phyloP scores from a whole-genome alignment of 1,284 basidiomycete species.

The Trametes polyzona region DNA sequence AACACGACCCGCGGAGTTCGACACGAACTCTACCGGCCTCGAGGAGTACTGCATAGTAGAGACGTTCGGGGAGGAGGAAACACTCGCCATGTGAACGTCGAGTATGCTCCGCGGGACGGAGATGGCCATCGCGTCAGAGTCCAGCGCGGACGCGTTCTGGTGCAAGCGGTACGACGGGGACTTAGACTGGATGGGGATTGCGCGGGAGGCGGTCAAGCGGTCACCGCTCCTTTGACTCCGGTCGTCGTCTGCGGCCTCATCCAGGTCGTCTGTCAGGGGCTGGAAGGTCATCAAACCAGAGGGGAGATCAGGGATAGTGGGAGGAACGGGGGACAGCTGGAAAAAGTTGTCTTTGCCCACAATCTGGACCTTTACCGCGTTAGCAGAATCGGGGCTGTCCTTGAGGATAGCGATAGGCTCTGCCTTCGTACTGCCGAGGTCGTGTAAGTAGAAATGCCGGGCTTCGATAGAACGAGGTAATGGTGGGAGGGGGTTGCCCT shows the following conservation, averaged over 20 bases:
- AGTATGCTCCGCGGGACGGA: slow-evolving; percentile 37
- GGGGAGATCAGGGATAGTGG: slow-evolving; percentile 36
- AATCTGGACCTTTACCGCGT: slow-evolving; percentile 29
- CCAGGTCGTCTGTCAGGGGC: slow-evolving; percentile 37
- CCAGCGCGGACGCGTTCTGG: slow-evolving; percentile 29
- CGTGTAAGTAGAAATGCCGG: slow-evolving; percentile 36
- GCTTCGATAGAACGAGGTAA: slow-evolving; percentile 33
- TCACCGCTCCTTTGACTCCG: slow-evolving; percentile 19
- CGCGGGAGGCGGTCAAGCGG: slow-evolving; percentile 20
- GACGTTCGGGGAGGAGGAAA: slow-evolving; percentile 36
- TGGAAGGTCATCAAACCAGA: slow-evolving; percentile 37
- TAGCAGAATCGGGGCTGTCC: slow-evolving; percentile 20
- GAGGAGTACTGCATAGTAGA: slow-evolving; percentile 24
- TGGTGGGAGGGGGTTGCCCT: slow-evolving; percentile 25
- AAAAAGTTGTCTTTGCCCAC: slow-evolving; percentile 38
- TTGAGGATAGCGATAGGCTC: slow-evolving; percentile 33
- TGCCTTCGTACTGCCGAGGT: slow-evolving; percentile 29
- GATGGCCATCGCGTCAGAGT: slow-evolving; percentile 32
- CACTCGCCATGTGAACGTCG: slow-evolving; percentile 38
- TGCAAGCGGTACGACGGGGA: slow-evolving; percentile 29
- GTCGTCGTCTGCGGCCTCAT: slow-evolving; percentile 38
- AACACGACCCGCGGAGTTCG: slow-evolving; percentile 16
- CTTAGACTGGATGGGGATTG: slow-evolving; percentile 34
- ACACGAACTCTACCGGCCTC: slow-evolving; percentile 24
- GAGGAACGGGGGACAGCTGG: slow-evolving; percentile 43